These are phyloP conservation scores for Chrysanthemum seticuspe DNA, from an alignment of 129 eudicot species.

Conservation along the genomic window DNA sequence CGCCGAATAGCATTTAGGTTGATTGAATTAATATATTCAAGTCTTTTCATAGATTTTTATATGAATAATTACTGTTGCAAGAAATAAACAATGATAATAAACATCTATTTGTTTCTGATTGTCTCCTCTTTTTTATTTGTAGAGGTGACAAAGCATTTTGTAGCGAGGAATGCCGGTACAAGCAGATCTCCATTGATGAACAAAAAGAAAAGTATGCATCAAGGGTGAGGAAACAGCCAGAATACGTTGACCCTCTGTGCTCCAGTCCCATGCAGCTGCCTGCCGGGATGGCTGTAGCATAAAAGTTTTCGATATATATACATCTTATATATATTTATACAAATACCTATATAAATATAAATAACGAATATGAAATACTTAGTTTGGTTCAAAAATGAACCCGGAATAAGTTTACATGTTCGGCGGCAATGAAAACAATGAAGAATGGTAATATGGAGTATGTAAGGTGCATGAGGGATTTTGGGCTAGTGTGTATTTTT, in stretches of 20 bases:
- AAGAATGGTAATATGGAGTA: conserved; percentile 19
- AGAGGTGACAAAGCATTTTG: conserved; percentile 87
- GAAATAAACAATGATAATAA: not conserved
- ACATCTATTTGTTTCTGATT: conserved; percentile 8
- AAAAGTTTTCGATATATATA: conserved; percentile 18
- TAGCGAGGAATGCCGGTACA: conserved; percentile 73
- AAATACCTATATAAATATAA: conserved; percentile 19
- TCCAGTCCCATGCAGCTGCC: conserved; percentile 57
- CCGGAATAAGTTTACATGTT: conserved; percentile 30
- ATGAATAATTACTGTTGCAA: not conserved
- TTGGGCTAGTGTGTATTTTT: conserved; percentile 19
- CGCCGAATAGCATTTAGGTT: not conserved
- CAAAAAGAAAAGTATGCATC: conserved; percentile 55
- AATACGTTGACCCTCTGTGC: conserved; percentile 53
- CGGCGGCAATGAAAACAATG: conserved; percentile 11
- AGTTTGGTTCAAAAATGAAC: conserved; percentile 33
- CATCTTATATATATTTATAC: conserved; percentile 16
- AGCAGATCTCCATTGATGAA: conserved; percentile 59
- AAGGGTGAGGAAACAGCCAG: conserved; percentile 38
- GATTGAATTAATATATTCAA: not conserved
- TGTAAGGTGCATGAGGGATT: conserved; percentile 25
- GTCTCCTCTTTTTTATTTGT: conserved; percentile 17
- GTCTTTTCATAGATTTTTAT: not conserved
- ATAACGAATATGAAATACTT: conserved; percentile 25
- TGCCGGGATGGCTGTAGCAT: conserved; percentile 63